phyloP scores from a whole-genome alignment of 352 stramenopile species.

The Phytophthora pinifolia region DNA sequence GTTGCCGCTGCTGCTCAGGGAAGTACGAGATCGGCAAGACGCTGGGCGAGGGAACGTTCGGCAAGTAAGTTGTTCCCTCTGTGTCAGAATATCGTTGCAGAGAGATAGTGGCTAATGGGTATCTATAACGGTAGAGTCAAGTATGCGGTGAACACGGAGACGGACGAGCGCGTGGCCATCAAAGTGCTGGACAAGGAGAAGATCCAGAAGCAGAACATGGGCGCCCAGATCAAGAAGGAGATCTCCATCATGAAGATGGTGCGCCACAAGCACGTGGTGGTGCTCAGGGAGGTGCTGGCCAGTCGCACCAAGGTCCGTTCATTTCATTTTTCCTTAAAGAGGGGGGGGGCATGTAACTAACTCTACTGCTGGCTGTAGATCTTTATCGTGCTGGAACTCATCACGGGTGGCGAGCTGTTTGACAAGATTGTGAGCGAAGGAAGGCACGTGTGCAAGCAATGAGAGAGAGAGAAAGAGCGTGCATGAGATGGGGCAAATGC shows the following conservation, averaged over 20 bases:
- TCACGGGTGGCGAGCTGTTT: conserved; percentile 90
- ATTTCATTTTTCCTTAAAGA: conserved; percentile 77
- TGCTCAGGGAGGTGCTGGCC: conserved; percentile 89
- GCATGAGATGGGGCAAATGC: conserved; percentile 19
- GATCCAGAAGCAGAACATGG: conserved; percentile 99
- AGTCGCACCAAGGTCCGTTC: conserved; percentile 92
- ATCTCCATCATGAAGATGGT: conserved; percentile 99
- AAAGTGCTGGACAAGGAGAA: conserved; percentile 99
- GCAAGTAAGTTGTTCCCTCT: conserved; percentile 78
- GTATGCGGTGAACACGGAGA: conserved; percentile 96
- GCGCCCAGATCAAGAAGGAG: conserved; percentile 98
- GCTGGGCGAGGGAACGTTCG: conserved; percentile 96
- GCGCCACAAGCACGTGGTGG: conserved; percentile 87
- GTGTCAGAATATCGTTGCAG: not conserved
- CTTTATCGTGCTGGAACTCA: conserved; percentile 95
- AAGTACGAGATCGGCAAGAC: conserved; percentile 98
- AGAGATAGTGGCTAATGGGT: not conserved
- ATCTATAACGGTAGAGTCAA: conserved; percentile 69
- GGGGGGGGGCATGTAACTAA: no score
- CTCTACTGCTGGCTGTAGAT: conserved; percentile 81
- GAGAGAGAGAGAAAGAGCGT: not conserved
- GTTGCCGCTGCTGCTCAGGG: conserved; percentile 49
- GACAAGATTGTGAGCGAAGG: conserved; percentile 97
- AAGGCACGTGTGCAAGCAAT: conserved; percentile 39
- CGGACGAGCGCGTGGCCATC: conserved; percentile 94